Evolutionary conservation across 2,329 filamentous ascomycete species (phyloP), one percentile per base, ranked within the genome.

Genomic region (Pseudogymnoascus sp.): DNA sequence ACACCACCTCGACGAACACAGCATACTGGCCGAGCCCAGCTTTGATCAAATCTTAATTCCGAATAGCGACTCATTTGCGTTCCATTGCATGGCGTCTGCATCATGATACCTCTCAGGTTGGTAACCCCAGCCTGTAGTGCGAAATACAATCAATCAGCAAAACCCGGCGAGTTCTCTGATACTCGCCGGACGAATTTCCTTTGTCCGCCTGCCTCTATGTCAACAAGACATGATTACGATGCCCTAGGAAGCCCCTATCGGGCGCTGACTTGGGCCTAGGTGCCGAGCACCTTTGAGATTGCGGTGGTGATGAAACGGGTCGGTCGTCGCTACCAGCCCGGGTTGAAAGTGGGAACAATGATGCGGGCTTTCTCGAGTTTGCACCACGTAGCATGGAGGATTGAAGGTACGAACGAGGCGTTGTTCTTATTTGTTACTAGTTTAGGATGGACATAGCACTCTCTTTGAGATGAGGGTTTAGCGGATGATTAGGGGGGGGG

Each of bases 31-130:
- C 49, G 28, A 55, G 28, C 49, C 49, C 49, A 33, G 49, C 49
- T 55, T 55, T 55, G 49, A 55, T 33, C 49, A 55, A 55, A 35
- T 55, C 49, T 55, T 55, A 55, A 55, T 55, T 35, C 49, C 49
- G 49, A 55, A 33, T 55, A 55, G 49, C 49, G 49, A 55, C 49
- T 55, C 49, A 55, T 55, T 35, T 55, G 49, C 28, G 49, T 55
- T 55, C 28, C 49, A 55, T 55, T 55, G 49, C 49, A 55, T 55
- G 72, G 72, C 72, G 72, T 74, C 71, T 72, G 68, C 71, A 70
- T 68, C 73, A 67, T 72, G 72, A 74, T 74, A 74, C 72, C 72
- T 73, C 66, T 70, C 70, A 68, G 72, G 71, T 73, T 73, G 63
- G 67, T 67, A 68, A 69, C 71, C 72, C 72, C 71, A 69, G 69